These are phyloP conservation scores for Aethionema arabicum DNA, from an alignment of 345 rosid genomes.

Conservation along the genomic window DNA sequence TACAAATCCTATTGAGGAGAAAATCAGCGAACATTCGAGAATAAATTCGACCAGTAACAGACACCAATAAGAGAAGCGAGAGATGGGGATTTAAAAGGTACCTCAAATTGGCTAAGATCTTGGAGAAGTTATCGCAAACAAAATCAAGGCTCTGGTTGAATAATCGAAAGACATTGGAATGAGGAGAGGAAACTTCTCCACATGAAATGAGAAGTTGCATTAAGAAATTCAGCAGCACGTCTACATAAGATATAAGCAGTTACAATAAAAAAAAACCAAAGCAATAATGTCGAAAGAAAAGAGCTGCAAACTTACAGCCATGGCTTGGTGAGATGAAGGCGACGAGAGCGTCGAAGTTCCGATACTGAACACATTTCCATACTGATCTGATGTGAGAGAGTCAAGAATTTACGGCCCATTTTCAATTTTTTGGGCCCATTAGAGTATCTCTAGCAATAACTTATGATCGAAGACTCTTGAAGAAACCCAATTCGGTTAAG, in stretches of 20 bases:
- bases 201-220: conserved; percentile 47
- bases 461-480: too few species aligned
- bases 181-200: conserved; percentile 45
- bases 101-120: conserved; percentile 41
- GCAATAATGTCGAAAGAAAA: background rate
- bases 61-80: conserved; percentile 1
- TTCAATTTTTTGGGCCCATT: too few species aligned
- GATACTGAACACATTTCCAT: too few species aligned
- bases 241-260: background rate
- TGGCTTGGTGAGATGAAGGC: conserved; percentile 11
- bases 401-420: too few species aligned
- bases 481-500: too few species aligned
- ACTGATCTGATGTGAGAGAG: too few species aligned
- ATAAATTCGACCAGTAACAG: background rate
- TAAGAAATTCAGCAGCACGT: background rate
- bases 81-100: background rate
- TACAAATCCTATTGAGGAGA: conserved; percentile 18
- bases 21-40: conserved; percentile 4
- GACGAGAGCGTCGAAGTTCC: too few species aligned
- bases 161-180: conserved; percentile 37
- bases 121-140: conserved; percentile 44
- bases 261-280: background rate
- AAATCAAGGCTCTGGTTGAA: conserved; percentile 46
- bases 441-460: too few species aligned
- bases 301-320: conserved; percentile 33